Evolutionary conservation across 1,139 yeast species (phyloP).

Genomic region (Magnusiomyces clavatus): DNA sequence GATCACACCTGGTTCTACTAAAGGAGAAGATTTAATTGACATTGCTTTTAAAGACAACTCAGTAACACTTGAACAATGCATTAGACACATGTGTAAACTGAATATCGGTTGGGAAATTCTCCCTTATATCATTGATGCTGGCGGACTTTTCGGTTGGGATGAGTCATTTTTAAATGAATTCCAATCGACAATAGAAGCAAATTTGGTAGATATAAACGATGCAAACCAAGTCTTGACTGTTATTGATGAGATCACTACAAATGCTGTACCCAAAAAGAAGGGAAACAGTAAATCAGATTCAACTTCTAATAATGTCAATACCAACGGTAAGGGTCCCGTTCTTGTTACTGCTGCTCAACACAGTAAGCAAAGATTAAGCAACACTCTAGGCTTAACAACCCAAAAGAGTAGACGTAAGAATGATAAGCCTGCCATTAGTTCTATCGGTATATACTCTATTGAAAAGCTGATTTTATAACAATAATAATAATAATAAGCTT

Average conservation of each 20-base stretch:
- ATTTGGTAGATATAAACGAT: constrained; percentile 43
- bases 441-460: background rate
- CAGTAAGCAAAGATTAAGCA: constrained; percentile 2
- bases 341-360: constrained; percentile 3
- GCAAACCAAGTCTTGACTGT: constrained; percentile 51
- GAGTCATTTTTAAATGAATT: constrained; percentile 43
- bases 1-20: constrained; percentile 5
- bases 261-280: background rate
- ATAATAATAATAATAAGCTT: background rate
- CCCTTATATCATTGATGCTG: constrained; percentile 60
- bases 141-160: constrained; percentile 62
- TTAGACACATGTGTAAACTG: constrained; percentile 35
- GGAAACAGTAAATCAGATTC: background rate
- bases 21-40: no score
- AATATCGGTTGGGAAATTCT: constrained; percentile 54
- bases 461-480: background rate
- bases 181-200: constrained; percentile 37
- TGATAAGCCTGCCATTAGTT: no score
- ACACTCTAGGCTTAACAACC: background rate
- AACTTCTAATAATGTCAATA: background rate
- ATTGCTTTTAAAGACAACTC: constrained; percentile 3
- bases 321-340: background rate
- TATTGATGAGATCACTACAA: constrained; percentile 37
- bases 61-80: constrained; percentile 18
- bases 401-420: background rate